Evolutionary conservation across 331 rosid genomes (phyloP), one percentile per base, ranked within the genome.

Genomic region (Telfairia occidentalis): DNA sequence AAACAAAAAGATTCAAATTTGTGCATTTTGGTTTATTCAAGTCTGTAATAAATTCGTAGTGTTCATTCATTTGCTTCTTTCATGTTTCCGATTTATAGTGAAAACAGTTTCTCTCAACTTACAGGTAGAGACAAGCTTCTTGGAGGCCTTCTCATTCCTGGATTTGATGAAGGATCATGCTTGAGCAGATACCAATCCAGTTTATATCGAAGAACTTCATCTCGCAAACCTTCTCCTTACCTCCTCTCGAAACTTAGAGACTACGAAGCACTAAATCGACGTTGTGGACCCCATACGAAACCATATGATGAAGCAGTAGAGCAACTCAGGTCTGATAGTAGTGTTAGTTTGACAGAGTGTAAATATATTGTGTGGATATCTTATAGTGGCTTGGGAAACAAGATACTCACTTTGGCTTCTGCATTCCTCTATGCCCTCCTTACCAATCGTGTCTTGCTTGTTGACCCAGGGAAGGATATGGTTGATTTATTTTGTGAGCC

Each of bases 401-500:
- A 91, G 84, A 89, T 92, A 50, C 76, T 92, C 60, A 85, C 98
- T 75, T 54, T 92, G 74, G 90, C 88, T 71, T 87, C 96, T 32
- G 87, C 91, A 30, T 90, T 92, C 81, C 90, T 92, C 5, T 92
- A 92, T 63, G 92, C 98, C 60, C 90, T 92, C 78, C 92, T 92
- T 83, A 89, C 98, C 10, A 70, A 90, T 82, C 92, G 96, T 34
- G 92, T 92, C 63, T 83, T 92, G 34, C 85, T 92, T 5, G 97
- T 92, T 19, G 98, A 92, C 78, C 97, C 96, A 12, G 96, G 96
- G 61, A 83, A 73, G 45, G 96, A 92, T 81, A 89, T 92, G 98
- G 54, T 46, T 18, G 91, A 89, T 79, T 92, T 92, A 58, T 89
- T 92, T 50, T 92, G 96, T n/a, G 96, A 92, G 77, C 96, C 98